Conservation (phyloP, 495 filamentous ascomycete species). For the Trichodelitschia bisporula region DNA sequence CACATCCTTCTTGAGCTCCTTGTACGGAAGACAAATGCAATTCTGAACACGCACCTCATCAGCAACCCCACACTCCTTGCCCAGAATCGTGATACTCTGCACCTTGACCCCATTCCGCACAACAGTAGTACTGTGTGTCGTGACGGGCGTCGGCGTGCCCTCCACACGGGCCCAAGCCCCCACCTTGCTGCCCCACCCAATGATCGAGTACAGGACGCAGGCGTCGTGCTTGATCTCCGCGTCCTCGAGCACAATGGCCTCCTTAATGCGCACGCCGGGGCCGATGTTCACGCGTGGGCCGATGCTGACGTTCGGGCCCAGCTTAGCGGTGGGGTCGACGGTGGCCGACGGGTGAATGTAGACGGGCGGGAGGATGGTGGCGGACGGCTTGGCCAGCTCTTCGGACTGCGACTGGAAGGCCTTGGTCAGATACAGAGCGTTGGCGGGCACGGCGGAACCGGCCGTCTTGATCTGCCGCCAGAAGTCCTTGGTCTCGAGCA, state of each 20-base stretch:
- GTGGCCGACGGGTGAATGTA: constrained; percentile 90
- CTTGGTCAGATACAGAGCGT: constrained; percentile 91
- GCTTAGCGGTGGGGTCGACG: constrained; percentile 86
- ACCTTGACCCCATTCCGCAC: constrained; percentile 96
- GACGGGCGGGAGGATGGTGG: constrained; percentile 79
- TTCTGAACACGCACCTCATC: constrained; percentile 97
- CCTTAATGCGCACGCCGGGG: constrained; percentile 78
- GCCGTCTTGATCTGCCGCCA: constrained; percentile 99
- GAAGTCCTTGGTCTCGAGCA: constrained; percentile 96
- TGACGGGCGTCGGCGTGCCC: constrained; percentile 73
- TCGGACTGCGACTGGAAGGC: constrained; percentile 61
- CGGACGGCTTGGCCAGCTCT: constrained; percentile 67
- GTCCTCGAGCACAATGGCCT: constrained; percentile 88
- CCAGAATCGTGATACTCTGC: constrained; percentile 92
- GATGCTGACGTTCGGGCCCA: constrained; percentile 91
- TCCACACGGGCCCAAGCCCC: constrained; percentile 96
- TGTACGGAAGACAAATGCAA: constrained; percentile 92
- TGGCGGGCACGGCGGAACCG: constrained; percentile 88
- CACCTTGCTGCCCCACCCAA: constrained; percentile 89
- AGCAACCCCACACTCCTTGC: constrained; percentile 84
- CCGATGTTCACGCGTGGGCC: constrained; percentile 68
- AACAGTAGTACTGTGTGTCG: constrained; percentile 80
- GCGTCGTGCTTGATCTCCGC: constrained; percentile 93
- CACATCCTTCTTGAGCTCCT: constrained; percentile 95
- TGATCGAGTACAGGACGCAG: constrained; percentile 86